Evolutionary conservation across 1,284 basidiomycete genomes (phyloP), one percentile per base, ranked within the genome.

Genomic region (Sporisorium reilianum): DNA sequence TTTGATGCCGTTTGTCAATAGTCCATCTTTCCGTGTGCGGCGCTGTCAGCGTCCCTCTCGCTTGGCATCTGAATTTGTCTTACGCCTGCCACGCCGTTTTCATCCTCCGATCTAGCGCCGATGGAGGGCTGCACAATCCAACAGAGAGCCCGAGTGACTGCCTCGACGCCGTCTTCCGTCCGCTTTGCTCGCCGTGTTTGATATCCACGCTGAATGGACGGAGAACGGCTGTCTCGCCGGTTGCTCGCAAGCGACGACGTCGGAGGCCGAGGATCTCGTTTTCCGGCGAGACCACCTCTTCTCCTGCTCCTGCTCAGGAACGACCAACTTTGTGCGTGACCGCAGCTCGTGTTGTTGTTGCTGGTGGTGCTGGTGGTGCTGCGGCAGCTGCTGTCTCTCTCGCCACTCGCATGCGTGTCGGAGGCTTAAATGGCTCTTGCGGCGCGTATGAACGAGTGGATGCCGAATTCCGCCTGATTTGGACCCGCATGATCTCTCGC

Each of bases 31-130:
- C n/a, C n/a, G n/a, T n/a, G n/a, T n/a, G n/a, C n/a, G 16, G 38
- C 14, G 16, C n/a, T 20, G 38, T 20, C n/a, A 1, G 36, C 8
- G 36, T 38, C 14, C 38, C 38, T 41, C 18, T 41, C 9, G 38
- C 38, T 41, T 41, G 38, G 38, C n/a, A 20, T 20, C n/a, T 14
- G 18, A 38, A 18, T 10, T 38, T 38, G 36, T 38, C 36, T 38
- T 18, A 28, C 7, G 44, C 25, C 25, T 45, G 25, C 36, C 8
- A 25, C 14, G 28, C 42, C 23, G 10, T 44, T 52, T 65, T 66
- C 57, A 14, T 44, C 53, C 57, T 61, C 64, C 58, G 64, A 66
- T 41, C 58, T 66, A 66, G 64, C 64, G 64, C 49, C 49, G 64
- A 61, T 66, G 5, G 28, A 30, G 28, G 28, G 28, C 28, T 30